phyloP scores from a whole-genome alignment of 202 grass and related monocot species.

The Panicum hallii region DNA sequence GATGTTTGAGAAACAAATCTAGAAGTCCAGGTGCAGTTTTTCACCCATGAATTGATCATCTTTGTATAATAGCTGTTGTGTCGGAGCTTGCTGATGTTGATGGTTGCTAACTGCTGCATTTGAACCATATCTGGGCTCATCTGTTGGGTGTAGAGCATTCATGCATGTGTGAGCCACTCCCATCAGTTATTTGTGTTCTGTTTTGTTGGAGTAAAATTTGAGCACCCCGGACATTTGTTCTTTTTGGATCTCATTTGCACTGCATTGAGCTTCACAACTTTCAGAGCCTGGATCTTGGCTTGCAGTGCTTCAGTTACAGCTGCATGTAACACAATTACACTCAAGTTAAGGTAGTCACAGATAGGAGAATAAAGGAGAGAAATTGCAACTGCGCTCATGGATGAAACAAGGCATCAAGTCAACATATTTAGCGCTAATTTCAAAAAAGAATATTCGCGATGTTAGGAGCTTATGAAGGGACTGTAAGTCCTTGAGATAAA shows the following conservation, averaged over 20 bases:
- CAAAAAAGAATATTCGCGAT: too few species aligned
- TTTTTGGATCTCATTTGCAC: not conserved
- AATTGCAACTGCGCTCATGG: not conserved
- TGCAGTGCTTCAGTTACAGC: not conserved
- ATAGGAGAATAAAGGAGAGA: not conserved
- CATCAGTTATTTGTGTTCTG: not conserved
- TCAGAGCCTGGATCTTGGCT: not conserved
- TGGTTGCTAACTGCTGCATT: not conserved
- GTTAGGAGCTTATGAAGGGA: not conserved
- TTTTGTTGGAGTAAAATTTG: too few species aligned
- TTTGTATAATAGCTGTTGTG: not conserved
- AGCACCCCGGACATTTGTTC: too few species aligned
- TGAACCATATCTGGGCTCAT: not conserved
- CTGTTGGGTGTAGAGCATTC: not conserved
- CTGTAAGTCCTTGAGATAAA: not conserved
- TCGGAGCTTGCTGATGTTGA: not conserved
- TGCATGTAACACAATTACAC: not conserved
- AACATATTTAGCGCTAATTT: not conserved
- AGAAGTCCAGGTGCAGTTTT: not conserved
- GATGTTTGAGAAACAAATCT: not conserved
- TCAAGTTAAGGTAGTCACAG: not conserved
- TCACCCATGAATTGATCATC: not conserved
- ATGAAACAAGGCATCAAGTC: not conserved
- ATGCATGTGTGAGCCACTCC: not conserved
- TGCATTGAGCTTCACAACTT: not conserved